Percentiles rank a stretch among this genome's conserved stretches.
Evolutionary conservation across 1,284 basidiomycete species (phyloP).

Genomic region (Cystobasidium pallidum): DNA sequence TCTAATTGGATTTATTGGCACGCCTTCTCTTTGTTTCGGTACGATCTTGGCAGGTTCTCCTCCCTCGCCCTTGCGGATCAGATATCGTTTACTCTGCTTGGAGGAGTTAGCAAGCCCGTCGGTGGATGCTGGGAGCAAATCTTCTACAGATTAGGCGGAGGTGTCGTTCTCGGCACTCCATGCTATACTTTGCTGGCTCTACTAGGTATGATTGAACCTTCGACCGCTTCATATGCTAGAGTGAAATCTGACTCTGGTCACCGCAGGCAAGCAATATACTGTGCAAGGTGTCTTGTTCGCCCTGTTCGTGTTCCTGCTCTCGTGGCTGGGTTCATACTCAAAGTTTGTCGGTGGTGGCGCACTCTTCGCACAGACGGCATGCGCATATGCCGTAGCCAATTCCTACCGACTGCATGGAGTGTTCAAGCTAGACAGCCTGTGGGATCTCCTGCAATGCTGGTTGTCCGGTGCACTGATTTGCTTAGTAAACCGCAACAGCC

Average conservation of each 20-base stretch:
- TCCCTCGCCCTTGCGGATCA: conserved; percentile 23
- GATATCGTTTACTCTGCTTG: conserved; percentile 32
- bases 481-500: background rate
- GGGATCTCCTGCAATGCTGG: conserved; percentile 27
- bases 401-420: conserved; percentile 11
- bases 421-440: conserved; percentile 21
- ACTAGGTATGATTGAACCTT: background rate
- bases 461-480: conserved; percentile 14
- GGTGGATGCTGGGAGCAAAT: conserved; percentile 33
- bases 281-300: conserved; percentile 24
- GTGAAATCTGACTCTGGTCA: background rate
- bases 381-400: conserved; percentile 22
- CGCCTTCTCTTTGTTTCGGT: background rate
- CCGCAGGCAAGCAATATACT: conserved; percentile 11
- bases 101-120: conserved; percentile 32
- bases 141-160: conserved; percentile 27
- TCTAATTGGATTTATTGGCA: background rate
- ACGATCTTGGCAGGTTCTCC: conserved; percentile 1
- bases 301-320: conserved; percentile 30
- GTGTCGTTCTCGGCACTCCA: conserved; percentile 13
- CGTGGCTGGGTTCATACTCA: conserved; percentile 16
- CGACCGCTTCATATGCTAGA: background rate
- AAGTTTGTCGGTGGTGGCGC: conserved; percentile 11
- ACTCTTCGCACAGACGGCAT: conserved; percentile 35
- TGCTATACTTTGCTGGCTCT: conserved; percentile 17